Percentiles rank a stretch among this genome's conserved stretches.
phyloP scores from a whole-genome alignment of 2,329 filamentous ascomycete species.

The Didymella arachidicola region DNA sequence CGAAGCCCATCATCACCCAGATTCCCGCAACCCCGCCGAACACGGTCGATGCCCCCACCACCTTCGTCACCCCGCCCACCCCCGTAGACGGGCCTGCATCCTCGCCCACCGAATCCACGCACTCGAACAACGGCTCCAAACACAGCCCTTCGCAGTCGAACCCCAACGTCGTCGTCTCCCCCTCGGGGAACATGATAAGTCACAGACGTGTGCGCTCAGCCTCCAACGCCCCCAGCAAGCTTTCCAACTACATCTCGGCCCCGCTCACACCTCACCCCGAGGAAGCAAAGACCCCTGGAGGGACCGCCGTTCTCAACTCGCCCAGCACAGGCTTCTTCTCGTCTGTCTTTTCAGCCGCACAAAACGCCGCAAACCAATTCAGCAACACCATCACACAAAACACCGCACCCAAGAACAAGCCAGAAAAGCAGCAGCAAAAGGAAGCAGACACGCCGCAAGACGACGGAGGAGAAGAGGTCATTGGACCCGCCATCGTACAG shows the following conservation, averaged over 20 bases:
- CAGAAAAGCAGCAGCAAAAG: conserved; percentile 23
- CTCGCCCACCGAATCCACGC: conserved; percentile 43
- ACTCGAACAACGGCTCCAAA: conserved; percentile 35
- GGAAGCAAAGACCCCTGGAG: conserved; percentile 66
- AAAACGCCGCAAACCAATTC: conserved; percentile 83
- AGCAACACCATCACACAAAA: conserved; percentile 77
- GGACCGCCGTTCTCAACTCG: conserved; percentile 58
- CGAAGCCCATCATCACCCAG: conserved; percentile 50
- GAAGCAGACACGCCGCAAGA: conserved; percentile 39
- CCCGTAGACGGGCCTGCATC: conserved; percentile 59
- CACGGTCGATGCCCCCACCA: conserved; percentile 58
- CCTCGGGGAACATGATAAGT: conserved; percentile 75
- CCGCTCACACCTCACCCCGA: conserved; percentile 82
- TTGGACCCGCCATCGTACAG: conserved; percentile 44
- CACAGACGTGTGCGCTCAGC: conserved; percentile 70
- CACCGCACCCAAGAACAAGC: conserved; percentile 56
- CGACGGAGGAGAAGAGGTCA: conserved; percentile 54
- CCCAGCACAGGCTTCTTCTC: conserved; percentile 78
- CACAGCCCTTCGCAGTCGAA: conserved; percentile 49
- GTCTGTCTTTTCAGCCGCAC: conserved; percentile 88
- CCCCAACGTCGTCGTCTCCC: conserved; percentile 65
- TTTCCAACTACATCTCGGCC: conserved; percentile 72
- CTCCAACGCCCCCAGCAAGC: conserved; percentile 76
- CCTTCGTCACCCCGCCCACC: conserved; percentile 70
- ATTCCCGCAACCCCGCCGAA: conserved; percentile 55